These are phyloP conservation scores for Tulasnella sp. DNA, from an alignment of 768 basidiomycete species.

Conservation along the genomic window DNA sequence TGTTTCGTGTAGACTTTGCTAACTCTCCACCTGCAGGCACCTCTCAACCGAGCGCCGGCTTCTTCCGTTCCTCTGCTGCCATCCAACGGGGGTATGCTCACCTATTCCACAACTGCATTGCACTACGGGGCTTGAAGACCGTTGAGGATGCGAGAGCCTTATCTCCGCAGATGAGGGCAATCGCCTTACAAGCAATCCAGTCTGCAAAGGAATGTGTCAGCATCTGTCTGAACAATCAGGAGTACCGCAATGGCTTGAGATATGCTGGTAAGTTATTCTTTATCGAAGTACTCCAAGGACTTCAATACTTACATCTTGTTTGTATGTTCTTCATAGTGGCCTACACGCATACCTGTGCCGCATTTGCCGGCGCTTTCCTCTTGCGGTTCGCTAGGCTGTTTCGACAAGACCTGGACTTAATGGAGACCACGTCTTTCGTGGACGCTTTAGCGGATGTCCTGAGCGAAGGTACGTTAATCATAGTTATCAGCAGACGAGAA, in stretches of 20 bases:
- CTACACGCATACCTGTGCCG: constrained; percentile 22
- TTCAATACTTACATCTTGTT: background rate
- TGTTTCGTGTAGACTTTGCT: background rate
- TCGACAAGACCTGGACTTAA: constrained; percentile 18
- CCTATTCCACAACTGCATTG: constrained; percentile 19
- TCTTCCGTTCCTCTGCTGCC: constrained; percentile 20
- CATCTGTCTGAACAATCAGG: constrained; percentile 18
- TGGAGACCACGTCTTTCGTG: constrained; percentile 18
- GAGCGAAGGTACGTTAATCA: constrained; percentile 16
- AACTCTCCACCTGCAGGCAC: background rate
- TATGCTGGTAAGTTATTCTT: constrained; percentile 16
- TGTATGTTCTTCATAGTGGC: constrained; percentile 13
- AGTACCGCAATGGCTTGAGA: constrained; percentile 19
- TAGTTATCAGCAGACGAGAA: background rate
- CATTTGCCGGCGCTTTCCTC: constrained; percentile 20
- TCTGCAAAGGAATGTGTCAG: constrained; percentile 19
- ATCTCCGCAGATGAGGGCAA: constrained; percentile 19
- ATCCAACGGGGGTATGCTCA: constrained; percentile 20
- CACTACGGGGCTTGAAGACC: constrained; percentile 17
- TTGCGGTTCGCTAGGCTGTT: constrained; percentile 20
- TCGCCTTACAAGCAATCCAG: constrained; percentile 18
- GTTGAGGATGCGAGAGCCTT: constrained; percentile 16
- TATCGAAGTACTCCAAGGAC: background rate
- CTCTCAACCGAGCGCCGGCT: constrained; percentile 14
- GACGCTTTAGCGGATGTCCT: constrained; percentile 17